Conservation (phyloP, 2,329 filamentous ascomycete species). For the Karstenula rhodostoma region DNA sequence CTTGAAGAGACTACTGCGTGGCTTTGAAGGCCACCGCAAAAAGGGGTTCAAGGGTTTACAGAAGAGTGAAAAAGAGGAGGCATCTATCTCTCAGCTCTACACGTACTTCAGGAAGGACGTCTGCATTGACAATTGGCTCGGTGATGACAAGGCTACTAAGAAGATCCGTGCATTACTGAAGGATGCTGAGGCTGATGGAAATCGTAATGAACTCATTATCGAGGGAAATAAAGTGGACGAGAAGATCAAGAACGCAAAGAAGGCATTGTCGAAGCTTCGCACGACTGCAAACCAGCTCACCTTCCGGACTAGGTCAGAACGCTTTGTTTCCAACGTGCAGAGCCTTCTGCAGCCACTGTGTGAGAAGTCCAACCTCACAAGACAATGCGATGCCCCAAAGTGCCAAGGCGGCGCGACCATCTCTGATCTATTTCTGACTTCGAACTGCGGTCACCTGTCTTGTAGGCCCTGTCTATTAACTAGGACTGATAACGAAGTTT, state of each 20-base stretch:
- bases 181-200: neutral
- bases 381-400: constrained; percentile 26
- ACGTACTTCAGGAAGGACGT: neutral
- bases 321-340: constrained; percentile 32
- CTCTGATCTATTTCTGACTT: constrained; percentile 26
- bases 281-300: constrained; percentile 30
- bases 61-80: neutral
- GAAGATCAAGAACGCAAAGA: constrained; percentile 22
- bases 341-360: neutral
- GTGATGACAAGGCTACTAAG: neutral
- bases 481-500: constrained; percentile 33
- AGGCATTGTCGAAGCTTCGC: constrained; percentile 28
- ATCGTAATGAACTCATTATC: neutral
- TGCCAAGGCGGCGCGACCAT: constrained; percentile 23
- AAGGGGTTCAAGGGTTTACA: neutral
- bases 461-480: constrained; percentile 32
- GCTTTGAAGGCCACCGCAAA: neutral
- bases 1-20: constrained; percentile 12
- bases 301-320: constrained; percentile 26
- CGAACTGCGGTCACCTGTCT: constrained; percentile 38
- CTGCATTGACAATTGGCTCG: neutral
- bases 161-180: neutral
- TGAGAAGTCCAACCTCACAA: neutral
- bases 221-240: neutral
- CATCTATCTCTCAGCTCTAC: neutral